These are phyloP conservation scores for Bullera alba DNA, from an alignment of 768 basidiomycete genomes.

Conservation along the genomic window DNA sequence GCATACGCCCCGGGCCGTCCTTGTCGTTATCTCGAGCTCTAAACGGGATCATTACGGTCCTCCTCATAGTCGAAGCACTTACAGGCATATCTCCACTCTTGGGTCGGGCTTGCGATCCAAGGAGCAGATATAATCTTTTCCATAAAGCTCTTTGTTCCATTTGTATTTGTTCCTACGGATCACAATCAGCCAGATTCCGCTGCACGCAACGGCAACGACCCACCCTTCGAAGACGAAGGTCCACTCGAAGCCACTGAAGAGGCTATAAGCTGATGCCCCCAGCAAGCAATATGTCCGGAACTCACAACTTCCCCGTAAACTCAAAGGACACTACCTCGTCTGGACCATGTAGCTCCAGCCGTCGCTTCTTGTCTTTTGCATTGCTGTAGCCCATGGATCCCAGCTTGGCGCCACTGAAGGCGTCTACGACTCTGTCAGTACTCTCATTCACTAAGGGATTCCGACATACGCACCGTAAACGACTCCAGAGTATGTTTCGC, in stretches of 20 bases:
- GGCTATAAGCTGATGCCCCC: neutral
- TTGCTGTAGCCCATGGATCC: constrained; percentile 24
- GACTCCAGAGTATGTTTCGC: constrained; percentile 24
- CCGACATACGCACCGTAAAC: constrained; percentile 30
- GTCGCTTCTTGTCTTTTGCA: constrained; percentile 32
- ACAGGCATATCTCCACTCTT: constrained; percentile 42
- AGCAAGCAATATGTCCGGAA: neutral
- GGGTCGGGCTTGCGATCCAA: constrained; percentile 44
- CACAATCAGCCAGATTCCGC: neutral
- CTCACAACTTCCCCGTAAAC: constrained; percentile 39
- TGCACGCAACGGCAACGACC: neutral
- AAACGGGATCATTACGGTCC: neutral
- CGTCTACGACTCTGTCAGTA: constrained; percentile 25
- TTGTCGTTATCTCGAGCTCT: constrained; percentile 34
- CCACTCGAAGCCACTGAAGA: too few species aligned
- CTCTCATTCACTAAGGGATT: neutral
- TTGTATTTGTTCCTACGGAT: constrained; percentile 33
- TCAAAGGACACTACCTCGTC: constrained; percentile 39
- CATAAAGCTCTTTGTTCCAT: constrained; percentile 31
- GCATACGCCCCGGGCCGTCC: constrained; percentile 33
- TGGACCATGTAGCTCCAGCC: constrained; percentile 42
- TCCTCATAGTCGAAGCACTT: constrained; percentile 1
- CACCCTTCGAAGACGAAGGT: constrained; percentile 40
- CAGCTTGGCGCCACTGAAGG: constrained; percentile 33
- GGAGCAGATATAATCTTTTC: constrained; percentile 40